These are phyloP conservation scores for Microbotryum lychnidis-dioicae DNA, from an alignment of 1,284 basidiomycete species.

Conservation along the genomic window DNA sequence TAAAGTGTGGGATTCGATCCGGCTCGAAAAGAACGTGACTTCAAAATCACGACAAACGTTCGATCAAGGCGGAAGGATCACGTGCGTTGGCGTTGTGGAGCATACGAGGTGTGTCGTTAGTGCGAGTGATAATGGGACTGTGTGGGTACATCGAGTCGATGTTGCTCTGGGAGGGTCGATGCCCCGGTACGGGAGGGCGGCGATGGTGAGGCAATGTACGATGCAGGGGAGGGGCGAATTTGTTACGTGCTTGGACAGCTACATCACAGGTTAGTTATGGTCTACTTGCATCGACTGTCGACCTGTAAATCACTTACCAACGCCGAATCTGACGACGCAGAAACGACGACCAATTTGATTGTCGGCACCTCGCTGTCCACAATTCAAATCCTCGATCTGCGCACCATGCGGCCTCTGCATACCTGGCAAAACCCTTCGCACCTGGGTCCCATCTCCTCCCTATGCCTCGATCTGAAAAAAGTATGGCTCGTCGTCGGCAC, in stretches of 20 bases:
- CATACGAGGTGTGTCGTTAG: conserved; percentile 43
- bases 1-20: conserved; percentile 72
- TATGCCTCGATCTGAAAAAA: conserved; percentile 71
- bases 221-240: conserved; percentile 39
- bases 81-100: conserved; percentile 37
- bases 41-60: conserved; percentile 42
- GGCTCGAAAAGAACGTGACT: conserved; percentile 64
- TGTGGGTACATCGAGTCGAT: conserved; percentile 42
- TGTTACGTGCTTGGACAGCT: conserved; percentile 40
- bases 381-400: conserved; percentile 72
- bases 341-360: conserved; percentile 49
- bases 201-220: conserved; percentile 39
- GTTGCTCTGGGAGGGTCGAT: conserved; percentile 36
- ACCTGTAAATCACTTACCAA: no score
- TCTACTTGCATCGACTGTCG: no score
- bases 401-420: conserved; percentile 69
- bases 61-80: conserved; percentile 39
- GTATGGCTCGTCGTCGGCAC: conserved; percentile 86
- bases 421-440: conserved; percentile 76
- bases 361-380: conserved; percentile 73
- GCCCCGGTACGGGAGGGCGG: conserved; percentile 41
- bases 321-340: conserved; percentile 4
- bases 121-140: conserved; percentile 40
- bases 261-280: conserved; percentile 32
- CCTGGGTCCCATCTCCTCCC: conserved; percentile 71